Base-by-base conservation (phyloP, 768 basidiomycete genomes). In the Lactarius hengduanensis region DNA sequence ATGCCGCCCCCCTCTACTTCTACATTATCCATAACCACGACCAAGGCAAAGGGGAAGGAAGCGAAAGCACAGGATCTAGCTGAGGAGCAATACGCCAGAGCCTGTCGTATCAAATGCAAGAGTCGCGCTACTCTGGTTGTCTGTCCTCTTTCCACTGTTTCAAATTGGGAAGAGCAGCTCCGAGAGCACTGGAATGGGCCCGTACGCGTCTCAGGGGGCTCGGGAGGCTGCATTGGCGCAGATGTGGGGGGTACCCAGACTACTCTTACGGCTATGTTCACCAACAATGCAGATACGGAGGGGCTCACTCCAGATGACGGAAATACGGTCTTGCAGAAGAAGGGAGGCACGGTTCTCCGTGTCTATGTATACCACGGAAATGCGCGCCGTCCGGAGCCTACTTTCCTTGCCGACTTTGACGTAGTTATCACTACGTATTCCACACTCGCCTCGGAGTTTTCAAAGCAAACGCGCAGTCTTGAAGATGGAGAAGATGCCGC, bases 151-250 rank as follows among this genome's bases (percentile, higher is more conserved):
- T 95, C 94, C 13, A 99, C 97, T 6, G 94, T 99, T 2, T 87
- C 92, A 57, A 98, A 98, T 73, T 99, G 97, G 97, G 97, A 99
- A 78, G 94, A 96, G 64, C 97, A 99, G 76, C 94, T 99, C 73
- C 86, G 90, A 65, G 97, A 99, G 74, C 97, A 99, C 75, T 98
- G 95, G 95, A 85, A 84, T 69, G 95, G 95, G 9, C 85, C 89
- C 62, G 94, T 97, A 3, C 81, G 82, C 28, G 89, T 97, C 50
- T 81, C 90, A 62, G 94, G 96, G 22, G 94, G 94, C 15, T 83
- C 81, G 45, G 88, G 89, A 45, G 81, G 80, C n/a, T 72, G 71
- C 63, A 61, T 34, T 66, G 58, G 9, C 69, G 41, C 80, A 76
- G 66, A 67, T 38, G 16, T 22, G 62, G 70, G 76, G 20, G 74